Conservation (phyloP, 2,329 filamentous ascomycete genomes). For the Diaporthe destruens region DNA sequence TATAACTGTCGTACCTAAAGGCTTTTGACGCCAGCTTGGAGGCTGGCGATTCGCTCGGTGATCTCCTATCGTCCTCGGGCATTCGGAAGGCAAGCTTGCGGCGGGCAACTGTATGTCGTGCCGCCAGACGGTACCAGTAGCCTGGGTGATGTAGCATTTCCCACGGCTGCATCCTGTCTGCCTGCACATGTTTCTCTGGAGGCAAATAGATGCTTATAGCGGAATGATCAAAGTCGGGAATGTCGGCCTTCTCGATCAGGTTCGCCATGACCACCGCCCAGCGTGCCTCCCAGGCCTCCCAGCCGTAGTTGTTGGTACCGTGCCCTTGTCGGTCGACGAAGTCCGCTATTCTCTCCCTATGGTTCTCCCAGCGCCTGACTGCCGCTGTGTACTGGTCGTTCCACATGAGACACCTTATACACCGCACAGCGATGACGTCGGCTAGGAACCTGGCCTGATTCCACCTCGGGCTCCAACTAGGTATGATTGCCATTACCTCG, state of each 20-base stretch:
- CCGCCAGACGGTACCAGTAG: conserved; percentile 75
- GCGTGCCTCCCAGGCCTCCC: conserved; percentile 91
- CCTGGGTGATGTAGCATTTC: conserved; percentile 75
- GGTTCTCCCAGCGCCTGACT: conserved; percentile 82
- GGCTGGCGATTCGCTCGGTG: conserved; percentile 62
- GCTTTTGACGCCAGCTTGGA: conserved; percentile 62
- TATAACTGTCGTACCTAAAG: conserved; percentile 74
- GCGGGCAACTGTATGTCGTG: conserved; percentile 67
- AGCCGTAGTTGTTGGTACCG: conserved; percentile 90
- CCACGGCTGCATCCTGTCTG: conserved; percentile 72
- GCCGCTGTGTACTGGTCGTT: conserved; percentile 82
- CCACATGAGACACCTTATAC: conserved; percentile 86
- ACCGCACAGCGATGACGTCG: conserved; percentile 83
- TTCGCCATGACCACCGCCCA: conserved; percentile 75
- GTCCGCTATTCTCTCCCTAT: conserved; percentile 79
- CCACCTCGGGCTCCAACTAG: conserved; percentile 90
- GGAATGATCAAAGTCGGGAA: conserved; percentile 62
- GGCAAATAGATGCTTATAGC: conserved; percentile 62
- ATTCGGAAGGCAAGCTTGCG: conserved; percentile 67
- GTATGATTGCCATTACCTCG: conserved; percentile 89
- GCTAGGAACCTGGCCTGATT: conserved; percentile 91
- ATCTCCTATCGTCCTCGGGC: conserved; percentile 69
- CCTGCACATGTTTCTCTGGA: conserved; percentile 70
- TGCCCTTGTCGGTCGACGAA: conserved; percentile 86
- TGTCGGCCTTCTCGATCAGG: conserved; percentile 66